Conservation (phyloP, 768 basidiomycete species). For the Flagelloscypha sp. region DNA sequence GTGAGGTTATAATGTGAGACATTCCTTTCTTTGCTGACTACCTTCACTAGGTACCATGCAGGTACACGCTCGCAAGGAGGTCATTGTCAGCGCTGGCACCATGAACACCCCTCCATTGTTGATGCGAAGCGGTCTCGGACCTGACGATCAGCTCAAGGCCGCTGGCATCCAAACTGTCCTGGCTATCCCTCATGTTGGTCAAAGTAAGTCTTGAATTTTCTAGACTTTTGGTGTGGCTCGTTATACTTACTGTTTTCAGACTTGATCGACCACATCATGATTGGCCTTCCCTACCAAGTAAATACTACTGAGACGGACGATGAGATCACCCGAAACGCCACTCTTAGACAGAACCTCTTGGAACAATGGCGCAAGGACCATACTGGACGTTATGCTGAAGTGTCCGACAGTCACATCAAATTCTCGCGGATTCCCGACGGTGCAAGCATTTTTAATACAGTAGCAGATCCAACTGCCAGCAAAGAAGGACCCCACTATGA, state of each 20-base stretch:
- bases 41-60: too few species aligned
- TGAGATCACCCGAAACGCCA: slow-evolving; percentile 1
- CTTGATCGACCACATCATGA: too few species aligned
- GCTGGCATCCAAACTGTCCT: slow-evolving; percentile 12
- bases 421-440: slow-evolving; percentile 20
- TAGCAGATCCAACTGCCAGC: slow-evolving; percentile 28
- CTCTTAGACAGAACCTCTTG: neutral
- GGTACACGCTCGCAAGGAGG: slow-evolving; percentile 42
- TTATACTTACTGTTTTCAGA: too few species aligned
- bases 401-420: slow-evolving; percentile 8
- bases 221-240: too few species aligned
- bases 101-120: slow-evolving; percentile 18
- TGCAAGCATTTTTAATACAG: slow-evolving; percentile 19
- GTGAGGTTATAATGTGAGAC: slow-evolving; percentile 4
- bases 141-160: slow-evolving; percentile 9
- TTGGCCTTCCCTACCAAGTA: slow-evolving; percentile 25
- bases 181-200: slow-evolving; percentile 18
- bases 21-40: neutral
- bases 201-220: too few species aligned
- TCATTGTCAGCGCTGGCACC: slow-evolving; percentile 33
- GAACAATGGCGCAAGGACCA: slow-evolving; percentile 1
- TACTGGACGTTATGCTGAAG: slow-evolving; percentile 2
- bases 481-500: slow-evolving; percentile 27
- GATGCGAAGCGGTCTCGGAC: slow-evolving; percentile 20
- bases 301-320: slow-evolving; percentile 8